Evolutionary conservation across 1,284 basidiomycete genomes (phyloP), one percentile per base, ranked within the genome.

Genomic region (Ceratobasidium papillatum): DNA sequence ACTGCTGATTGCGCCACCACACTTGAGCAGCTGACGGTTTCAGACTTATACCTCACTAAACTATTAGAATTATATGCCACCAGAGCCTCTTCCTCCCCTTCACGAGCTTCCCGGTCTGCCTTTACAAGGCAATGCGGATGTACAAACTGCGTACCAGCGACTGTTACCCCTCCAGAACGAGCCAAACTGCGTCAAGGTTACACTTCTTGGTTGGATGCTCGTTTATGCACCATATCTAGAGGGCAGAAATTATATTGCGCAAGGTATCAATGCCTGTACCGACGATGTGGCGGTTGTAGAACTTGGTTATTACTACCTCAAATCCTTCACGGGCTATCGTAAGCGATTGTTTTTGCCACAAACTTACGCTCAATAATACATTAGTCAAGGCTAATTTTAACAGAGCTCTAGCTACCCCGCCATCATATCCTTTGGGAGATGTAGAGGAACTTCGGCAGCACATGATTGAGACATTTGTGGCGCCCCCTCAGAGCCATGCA

Each of bases 181-280:
- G 4, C n/a, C n/a, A n/a, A 32, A 61, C 19, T 17, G 17, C 3
- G n/a, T 61, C 9, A 11, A 8, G 17, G 17, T 38, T 4, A 49
- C 56, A n/a, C 12, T 72, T 43, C 68, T 75, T 32, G 74, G 74
- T n/a, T 64, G 59, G 43, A 63, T 75, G 66, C 38, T 75, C 4
- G 17, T 61, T 17, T 19, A 75, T 9, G 74, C 74, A 32, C 74
- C 74, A 19, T 59, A 19, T 14, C 25, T 14, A 7, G 68, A 58
- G n/a, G 74, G 74, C n/a, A 45, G 58, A n/a, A 45, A 52, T 25
- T 32, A 43, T 25, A 9, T 75, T 27, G 38, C 34, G 38, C 51
- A 34, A 19, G 22, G 71, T 25, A 64, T 75, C 25, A 27, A 27
- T 11, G 1, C 14, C 30, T 75, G 74, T 38, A 38, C 19, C 8